phyloP scores from a whole-genome alignment of 192 early-diverging fungal species.

The Gamsiella multidivaricata region DNA sequence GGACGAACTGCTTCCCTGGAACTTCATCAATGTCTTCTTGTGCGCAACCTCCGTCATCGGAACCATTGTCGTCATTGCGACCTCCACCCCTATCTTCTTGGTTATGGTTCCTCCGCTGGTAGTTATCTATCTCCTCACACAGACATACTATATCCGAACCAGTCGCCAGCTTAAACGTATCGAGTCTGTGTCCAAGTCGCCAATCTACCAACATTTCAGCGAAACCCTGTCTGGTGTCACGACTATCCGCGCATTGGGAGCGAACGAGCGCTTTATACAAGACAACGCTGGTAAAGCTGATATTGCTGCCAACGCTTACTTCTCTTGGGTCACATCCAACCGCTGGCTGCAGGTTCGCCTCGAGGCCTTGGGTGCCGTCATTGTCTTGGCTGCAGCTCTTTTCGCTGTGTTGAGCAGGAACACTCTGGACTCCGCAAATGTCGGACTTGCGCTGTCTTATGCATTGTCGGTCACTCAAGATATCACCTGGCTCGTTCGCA shows the following conservation, averaged over 20 bases:
- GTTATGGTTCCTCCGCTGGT: conserved; percentile 64
- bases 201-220: conserved; percentile 81
- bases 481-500: conserved; percentile 80
- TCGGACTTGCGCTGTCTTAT: conserved; percentile 83
- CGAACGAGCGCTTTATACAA: conserved; percentile 39
- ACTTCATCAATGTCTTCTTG: conserved; percentile 60
- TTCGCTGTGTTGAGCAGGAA: conserved; percentile 74
- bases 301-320: conserved; percentile 70
- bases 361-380: conserved; percentile 80
- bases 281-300: conserved; percentile 50
- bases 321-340: conserved; percentile 77
- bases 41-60: conserved; percentile 50
- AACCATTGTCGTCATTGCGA: conserved; percentile 58
- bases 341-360: conserved; percentile 83
- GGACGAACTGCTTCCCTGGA: conserved; percentile 74
- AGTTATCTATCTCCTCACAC: conserved; percentile 59
- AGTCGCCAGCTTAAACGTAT: conserved; percentile 87
- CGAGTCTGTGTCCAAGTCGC: conserved; percentile 83
- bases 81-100: conserved; percentile 59
- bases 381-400: conserved; percentile 81
- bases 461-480: conserved; percentile 80
- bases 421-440: conserved; percentile 66
- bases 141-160: conserved; percentile 75
- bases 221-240: conserved; percentile 71
- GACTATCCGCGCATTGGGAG: conserved; percentile 81